Evolutionary conservation across 2,329 filamentous ascomycete species (phyloP).

Genomic region (Arthrobotrys conoides): DNA sequence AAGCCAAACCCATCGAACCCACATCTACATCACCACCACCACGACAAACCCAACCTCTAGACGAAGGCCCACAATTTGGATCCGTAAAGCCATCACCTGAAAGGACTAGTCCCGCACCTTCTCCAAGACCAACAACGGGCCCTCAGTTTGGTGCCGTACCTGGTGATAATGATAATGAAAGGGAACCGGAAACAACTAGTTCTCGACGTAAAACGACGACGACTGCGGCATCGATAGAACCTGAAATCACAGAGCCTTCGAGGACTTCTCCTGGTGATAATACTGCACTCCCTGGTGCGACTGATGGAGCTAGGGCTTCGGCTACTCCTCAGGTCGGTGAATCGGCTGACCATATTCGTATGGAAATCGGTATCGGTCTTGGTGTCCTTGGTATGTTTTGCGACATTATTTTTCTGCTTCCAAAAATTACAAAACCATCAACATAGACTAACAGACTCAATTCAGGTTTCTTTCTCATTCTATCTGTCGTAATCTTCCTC

Average conservation of each 20-base stretch:
- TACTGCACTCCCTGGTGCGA: conserved; percentile 26
- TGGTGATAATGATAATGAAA: conserved; percentile 11
- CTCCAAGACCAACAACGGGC: conserved; percentile 2
- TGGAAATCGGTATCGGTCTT: conserved; percentile 51
- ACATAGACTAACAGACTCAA: background rate
- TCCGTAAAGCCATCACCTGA: conserved; percentile 31
- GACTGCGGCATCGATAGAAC: background rate
- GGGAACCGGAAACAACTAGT: background rate
- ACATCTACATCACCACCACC: conserved; percentile 10
- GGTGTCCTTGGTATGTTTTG: conserved; percentile 55
- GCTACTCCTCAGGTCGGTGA: conserved; percentile 40
- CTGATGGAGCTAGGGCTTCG: background rate
- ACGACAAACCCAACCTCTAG: conserved; percentile 1
- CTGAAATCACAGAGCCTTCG: conserved; percentile 1
- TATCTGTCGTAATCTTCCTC: conserved; percentile 36
- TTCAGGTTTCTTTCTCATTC: conserved; percentile 41
- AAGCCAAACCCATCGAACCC: background rate
- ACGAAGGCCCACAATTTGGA: conserved; percentile 17
- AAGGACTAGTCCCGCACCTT: background rate
- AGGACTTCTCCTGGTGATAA: background rate
- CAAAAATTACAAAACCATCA: background rate
- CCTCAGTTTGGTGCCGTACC: conserved; percentile 31
- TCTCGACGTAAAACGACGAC: background rate
- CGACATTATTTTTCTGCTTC: background rate
- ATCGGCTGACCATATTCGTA: conserved; percentile 33